These are phyloP conservation scores for Umbilicaria muhlenbergii DNA, from an alignment of 495 filamentous ascomycete genomes.

Conservation along the genomic window DNA sequence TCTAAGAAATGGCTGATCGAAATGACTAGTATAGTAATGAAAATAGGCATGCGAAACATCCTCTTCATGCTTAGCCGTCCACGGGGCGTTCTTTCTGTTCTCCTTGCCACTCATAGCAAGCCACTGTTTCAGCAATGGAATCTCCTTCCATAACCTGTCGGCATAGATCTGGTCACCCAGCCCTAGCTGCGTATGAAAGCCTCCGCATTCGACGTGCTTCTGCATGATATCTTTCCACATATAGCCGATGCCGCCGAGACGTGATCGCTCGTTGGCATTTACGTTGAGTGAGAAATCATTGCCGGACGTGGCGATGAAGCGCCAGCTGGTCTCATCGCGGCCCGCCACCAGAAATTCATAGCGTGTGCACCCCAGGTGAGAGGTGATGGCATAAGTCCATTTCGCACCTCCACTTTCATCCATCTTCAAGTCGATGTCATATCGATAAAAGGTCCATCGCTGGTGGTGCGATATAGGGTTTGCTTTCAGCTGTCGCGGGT, in stretches of 20 bases:
- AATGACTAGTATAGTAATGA: conserved; percentile 95
- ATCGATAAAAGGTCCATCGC: conserved; percentile 89
- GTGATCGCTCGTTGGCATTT: conserved; percentile 65
- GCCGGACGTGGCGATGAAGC: conserved; percentile 89
- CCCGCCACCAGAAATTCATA: conserved; percentile 98
- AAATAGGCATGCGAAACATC: conserved; percentile 94
- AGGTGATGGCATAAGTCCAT: conserved; percentile 98
- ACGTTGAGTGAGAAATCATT: conserved; percentile 89
- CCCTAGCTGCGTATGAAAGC: conserved; percentile 86
- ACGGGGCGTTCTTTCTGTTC: conserved; percentile 72
- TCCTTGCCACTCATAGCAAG: conserved; percentile 79
- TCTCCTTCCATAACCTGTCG: conserved; percentile 91
- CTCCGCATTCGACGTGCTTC: conserved; percentile 89
- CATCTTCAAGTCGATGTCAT: conserved; percentile 87
- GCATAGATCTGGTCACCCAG: conserved; percentile 93
- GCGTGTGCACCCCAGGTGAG: conserved; percentile 85
- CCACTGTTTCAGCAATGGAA: conserved; percentile 87
- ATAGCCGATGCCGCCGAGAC: conserved; percentile 73
- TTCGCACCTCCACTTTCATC: conserved; percentile 64
- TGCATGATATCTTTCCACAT: conserved; percentile 99
- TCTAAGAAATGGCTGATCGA: conserved; percentile 83
- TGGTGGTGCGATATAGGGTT: conserved; percentile 78
- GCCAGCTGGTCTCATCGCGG: conserved; percentile 78
- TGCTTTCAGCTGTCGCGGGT: conserved; percentile 76
- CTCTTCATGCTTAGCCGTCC: conserved; percentile 88